Conservation (phyloP, 129 eudicot species). For the Pulicaria dysenterica region DNA sequence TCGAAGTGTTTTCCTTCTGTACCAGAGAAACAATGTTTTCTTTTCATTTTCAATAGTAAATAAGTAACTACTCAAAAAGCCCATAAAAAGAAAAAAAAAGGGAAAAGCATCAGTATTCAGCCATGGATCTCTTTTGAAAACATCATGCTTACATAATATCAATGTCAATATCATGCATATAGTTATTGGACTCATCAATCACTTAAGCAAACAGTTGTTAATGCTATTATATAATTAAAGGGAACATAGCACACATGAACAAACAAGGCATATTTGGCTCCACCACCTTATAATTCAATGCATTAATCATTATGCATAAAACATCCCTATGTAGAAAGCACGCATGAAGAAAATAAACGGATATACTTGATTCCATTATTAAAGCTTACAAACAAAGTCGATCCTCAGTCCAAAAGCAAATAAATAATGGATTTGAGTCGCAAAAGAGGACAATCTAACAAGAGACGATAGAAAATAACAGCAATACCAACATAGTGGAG, state of each 20-base stretch:
- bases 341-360: too few species aligned
- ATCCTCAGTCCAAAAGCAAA: neutral
- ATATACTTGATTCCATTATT: too few species aligned
- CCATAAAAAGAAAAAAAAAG: neutral
- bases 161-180: neutral
- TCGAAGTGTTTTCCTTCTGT: conserved; percentile 9
- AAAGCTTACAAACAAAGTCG: neutral
- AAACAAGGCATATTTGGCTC: conserved; percentile 18
- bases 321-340: neutral
- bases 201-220: neutral
- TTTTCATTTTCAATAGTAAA: neutral
- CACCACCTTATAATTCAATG: neutral
- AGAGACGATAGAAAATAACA: neutral
- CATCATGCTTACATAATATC: conserved; percentile 27
- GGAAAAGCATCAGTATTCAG: neutral
- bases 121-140: neutral
- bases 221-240: conserved; percentile 9
- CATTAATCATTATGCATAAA: neutral
- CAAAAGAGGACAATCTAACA: conserved; percentile 1
- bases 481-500: too few species aligned
- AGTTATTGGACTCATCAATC: conserved; percentile 1
- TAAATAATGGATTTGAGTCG: neutral
- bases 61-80: neutral
- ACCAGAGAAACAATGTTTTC: neutral
- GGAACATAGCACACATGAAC: conserved; percentile 3